Evolutionary conservation across 2,329 filamentous ascomycete species (phyloP).

Genomic region (Magnaporthiopsis rhizophila): DNA sequence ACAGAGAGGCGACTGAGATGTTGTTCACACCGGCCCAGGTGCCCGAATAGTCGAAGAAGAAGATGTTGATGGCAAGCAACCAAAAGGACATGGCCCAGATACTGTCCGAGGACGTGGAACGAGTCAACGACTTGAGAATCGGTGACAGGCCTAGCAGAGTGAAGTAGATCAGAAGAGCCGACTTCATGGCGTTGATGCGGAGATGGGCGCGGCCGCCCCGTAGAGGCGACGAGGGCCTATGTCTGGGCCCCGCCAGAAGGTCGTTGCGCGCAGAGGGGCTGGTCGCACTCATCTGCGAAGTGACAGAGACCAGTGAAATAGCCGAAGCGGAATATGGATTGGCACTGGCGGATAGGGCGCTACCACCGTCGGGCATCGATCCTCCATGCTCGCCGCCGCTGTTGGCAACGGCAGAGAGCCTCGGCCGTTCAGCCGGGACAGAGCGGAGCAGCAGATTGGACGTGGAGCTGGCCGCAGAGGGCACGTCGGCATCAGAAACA

Average conservation of each 20-base stretch:
- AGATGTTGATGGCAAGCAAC: slow-evolving; percentile 90
- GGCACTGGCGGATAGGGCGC: slow-evolving; percentile 23
- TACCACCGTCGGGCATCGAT: slow-evolving; percentile 6
- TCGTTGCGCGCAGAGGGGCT: slow-evolving; percentile 17
- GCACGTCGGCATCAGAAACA: slow-evolving; percentile 11
- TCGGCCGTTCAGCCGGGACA: slow-evolving; percentile 9
- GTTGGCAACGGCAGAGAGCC: slow-evolving; percentile 14
- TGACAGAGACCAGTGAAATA: slow-evolving; percentile 43
- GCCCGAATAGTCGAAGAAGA: slow-evolving; percentile 94
- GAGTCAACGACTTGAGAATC: slow-evolving; percentile 93
- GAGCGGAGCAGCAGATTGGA: slow-evolving; percentile 30
- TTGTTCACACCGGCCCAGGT: slow-evolving; percentile 47
- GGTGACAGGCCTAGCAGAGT: slow-evolving; percentile 86
- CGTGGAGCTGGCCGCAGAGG: slow-evolving; percentile 38
- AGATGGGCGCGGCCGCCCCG: slow-evolving; percentile 36
- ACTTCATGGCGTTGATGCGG: slow-evolving; percentile 76
- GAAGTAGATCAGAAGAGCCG: slow-evolving; percentile 85
- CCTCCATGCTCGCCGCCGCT: slow-evolving; percentile 16
- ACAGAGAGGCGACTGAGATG: slow-evolving; percentile 63
- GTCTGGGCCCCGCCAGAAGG: slow-evolving; percentile 24
- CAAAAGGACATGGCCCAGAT: slow-evolving; percentile 97
- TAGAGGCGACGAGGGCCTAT: slow-evolving; percentile 24
- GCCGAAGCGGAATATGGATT: slow-evolving; percentile 47
- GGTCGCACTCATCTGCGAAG: slow-evolving; percentile 20
- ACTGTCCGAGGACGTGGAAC: slow-evolving; percentile 83